These are phyloP conservation scores for Leptographium lundbergii DNA, from an alignment of 2,329 filamentous ascomycete genomes.

Conservation along the genomic window DNA sequence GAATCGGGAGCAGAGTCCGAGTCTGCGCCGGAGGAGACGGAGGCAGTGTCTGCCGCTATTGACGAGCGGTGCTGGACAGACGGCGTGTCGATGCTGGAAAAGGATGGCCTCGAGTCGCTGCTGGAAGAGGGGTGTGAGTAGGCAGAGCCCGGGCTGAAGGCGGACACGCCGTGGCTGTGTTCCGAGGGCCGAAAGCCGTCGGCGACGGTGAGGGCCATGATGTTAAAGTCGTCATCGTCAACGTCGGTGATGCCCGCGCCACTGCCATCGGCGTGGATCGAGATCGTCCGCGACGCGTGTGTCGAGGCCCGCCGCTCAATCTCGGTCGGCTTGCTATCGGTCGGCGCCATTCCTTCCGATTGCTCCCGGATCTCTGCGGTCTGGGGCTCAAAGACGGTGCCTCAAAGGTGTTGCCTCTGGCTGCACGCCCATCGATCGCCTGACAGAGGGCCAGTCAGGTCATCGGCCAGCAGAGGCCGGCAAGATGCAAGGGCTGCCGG, in stretches of 20 bases:
- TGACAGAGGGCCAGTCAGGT: not conserved
- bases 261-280: slow-evolving; percentile 4
- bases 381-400: too few relatives aligned
- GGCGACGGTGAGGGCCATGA: slow-evolving; percentile 5
- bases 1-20: not conserved
- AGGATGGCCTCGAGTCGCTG: not conserved
- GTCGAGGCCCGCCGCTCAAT: slow-evolving; percentile 12
- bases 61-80: not conserved
- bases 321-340: slow-evolving; percentile 10
- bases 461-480: not conserved
- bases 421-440: not conserved
- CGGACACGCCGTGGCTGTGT: not conserved
- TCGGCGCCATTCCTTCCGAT: slow-evolving; percentile 9
- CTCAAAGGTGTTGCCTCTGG: not conserved
- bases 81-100: slow-evolving; percentile 1
- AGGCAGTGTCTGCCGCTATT: not conserved
- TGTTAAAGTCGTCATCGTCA: slow-evolving; percentile 3
- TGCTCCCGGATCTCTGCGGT: not conserved
- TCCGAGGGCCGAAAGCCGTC: slow-evolving; percentile 10
- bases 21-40: not conserved
- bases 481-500: not conserved
- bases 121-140: not conserved
- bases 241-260: not conserved
- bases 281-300: slow-evolving; percentile 6
- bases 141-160: not conserved